Evolutionary conservation across 352 stramenopile species (phyloP), one percentile per base, ranked within the genome.

Genomic region (Globisporangium recalcitrans): DNA sequence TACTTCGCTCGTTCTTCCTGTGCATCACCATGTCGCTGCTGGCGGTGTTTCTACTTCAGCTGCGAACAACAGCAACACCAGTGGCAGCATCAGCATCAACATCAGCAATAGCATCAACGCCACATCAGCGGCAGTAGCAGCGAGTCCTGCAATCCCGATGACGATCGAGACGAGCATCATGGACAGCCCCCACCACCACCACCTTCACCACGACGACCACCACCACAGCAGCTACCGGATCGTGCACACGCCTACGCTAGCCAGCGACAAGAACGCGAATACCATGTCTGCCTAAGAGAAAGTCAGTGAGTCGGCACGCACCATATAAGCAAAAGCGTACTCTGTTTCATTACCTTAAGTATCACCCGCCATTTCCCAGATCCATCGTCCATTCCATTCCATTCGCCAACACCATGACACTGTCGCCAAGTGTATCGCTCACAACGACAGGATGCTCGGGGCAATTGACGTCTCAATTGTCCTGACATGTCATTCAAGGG

Each of bases 211-310:
- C 24, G 22, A 54, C 22, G 31, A 32, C 29, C 47, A 29, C 11
- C 47, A 52, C 13, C 47, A 54, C 24, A 36, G 14, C 29, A 84
- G 71, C 58, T 90, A 90, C 62, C 71, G 67, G 44, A 87, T 87
- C 58, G 77, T 87, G 54, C 75, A 63, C 29, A 90, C 81, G 11
- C 81, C 48, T 14, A 90, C 75, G 38, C 85, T 86, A 57, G 75
- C 77, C 24, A 54, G 48, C 14, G 78, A 85, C 67, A 82, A 82
- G 69, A 61, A 36, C 27, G 36, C 11, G 7, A 24, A 54, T 5
- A 60, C 54, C 48, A 63, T 71, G 69, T 73, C 69, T 27, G 62
- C 66, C 48, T 75, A 58, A 26, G 51, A 68, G 14, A 19, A 36
- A 36, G 48, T 54, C 16, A 54, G 48, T 53, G 22, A 53, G 24